phyloP scores from a whole-genome alignment of 495 filamentous ascomycete genomes.

The Neurospora africana region DNA sequence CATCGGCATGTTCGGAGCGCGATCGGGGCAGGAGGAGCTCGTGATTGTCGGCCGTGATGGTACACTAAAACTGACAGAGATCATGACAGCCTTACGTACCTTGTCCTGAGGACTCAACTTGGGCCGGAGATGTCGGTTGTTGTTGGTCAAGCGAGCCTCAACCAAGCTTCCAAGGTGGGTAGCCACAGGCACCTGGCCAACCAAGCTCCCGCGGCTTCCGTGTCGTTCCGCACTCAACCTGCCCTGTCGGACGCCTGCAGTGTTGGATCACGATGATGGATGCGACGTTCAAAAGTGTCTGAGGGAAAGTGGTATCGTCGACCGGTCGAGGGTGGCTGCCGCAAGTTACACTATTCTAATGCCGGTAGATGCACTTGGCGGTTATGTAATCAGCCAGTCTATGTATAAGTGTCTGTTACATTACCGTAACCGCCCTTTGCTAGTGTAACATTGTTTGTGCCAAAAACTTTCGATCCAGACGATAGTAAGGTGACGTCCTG shows the following conservation, averaged over 20 bases:
- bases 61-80: background rate
- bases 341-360: background rate
- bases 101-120: background rate
- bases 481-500: background rate
- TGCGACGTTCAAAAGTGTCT: background rate
- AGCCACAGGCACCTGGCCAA: background rate
- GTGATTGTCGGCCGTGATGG: background rate
- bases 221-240: background rate
- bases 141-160: background rate
- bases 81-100: background rate
- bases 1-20: background rate
- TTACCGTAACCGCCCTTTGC: background rate
- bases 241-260: background rate
- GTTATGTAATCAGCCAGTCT: background rate
- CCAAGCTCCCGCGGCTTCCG: background rate
- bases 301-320: background rate
- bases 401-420: too few species aligned
- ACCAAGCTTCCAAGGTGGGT: background rate
- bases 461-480: background rate
- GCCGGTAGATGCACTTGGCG: background rate
- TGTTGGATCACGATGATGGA: background rate
- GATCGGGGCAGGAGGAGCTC: background rate
- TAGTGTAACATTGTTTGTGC: background rate
- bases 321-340: background rate
- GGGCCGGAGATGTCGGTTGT: background rate